phyloP scores from a whole-genome alignment of 1,139 yeast genomes.

The Scheffersomyces illinoinensis region DNA sequence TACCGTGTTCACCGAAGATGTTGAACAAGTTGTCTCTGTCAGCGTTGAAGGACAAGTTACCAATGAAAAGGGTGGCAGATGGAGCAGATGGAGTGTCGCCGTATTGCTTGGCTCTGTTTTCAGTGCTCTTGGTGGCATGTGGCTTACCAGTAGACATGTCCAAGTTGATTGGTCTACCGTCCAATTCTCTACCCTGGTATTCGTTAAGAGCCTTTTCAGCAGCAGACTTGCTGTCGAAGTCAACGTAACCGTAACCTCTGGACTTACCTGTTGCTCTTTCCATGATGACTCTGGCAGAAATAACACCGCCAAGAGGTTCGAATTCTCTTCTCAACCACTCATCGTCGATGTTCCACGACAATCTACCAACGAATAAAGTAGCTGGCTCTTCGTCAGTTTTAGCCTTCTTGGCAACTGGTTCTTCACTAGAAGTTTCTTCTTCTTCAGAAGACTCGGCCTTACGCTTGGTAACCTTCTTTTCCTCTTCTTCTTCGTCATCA shows the following conservation, averaged over 20 bases:
- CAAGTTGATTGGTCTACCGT: slow-evolving; percentile 93
- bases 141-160: slow-evolving; percentile 91
- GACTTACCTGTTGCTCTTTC: slow-evolving; percentile 93
- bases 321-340: slow-evolving; percentile 90
- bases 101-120: slow-evolving; percentile 73
- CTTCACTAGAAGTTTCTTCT: slow-evolving; percentile 31
- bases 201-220: slow-evolving; percentile 90
- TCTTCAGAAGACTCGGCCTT: slow-evolving; percentile 24
- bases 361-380: slow-evolving; percentile 93
- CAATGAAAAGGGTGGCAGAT: slow-evolving; percentile 92
- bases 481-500: slow-evolving; percentile 19
- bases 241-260: slow-evolving; percentile 98
- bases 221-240: slow-evolving; percentile 69
- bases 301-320: slow-evolving; percentile 77
- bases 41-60: slow-evolving; percentile 91
- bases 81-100: slow-evolving; percentile 93
- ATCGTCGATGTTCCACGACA: slow-evolving; percentile 96
- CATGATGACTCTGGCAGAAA: slow-evolving; percentile 87
- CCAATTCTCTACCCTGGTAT: slow-evolving; percentile 91
- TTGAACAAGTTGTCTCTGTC: slow-evolving; percentile 75
- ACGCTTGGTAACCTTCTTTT: slow-evolving; percentile 28
- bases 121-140: slow-evolving; percentile 46
- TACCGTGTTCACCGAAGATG: slow-evolving; percentile 75
- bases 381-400: slow-evolving; percentile 60
- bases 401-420: slow-evolving; percentile 37